phyloP scores from a whole-genome alignment of 345 rosid species.

The Pelargonium nanum region DNA sequence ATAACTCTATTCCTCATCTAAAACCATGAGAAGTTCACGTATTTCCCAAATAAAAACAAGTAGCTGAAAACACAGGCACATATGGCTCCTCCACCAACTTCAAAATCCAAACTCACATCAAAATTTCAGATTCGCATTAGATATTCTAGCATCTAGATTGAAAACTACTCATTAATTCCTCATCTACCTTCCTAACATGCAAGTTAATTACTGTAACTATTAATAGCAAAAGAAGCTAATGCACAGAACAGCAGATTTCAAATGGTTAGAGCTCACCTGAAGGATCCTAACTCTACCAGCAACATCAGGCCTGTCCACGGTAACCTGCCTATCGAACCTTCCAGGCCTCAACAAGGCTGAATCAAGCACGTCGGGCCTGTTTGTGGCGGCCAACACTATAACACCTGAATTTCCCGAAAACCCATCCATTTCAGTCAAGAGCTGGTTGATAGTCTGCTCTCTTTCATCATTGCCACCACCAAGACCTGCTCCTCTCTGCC shows the following conservation, averaged over 20 bases:
- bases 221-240: background rate
- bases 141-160: background rate
- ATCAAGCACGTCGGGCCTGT: slow-evolving; percentile 22
- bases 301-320: slow-evolving; percentile 23
- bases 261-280: slow-evolving; percentile 6
- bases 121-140: too few relatives aligned
- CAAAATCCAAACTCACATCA: background rate
- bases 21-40: background rate
- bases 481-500: slow-evolving; percentile 25
- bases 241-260: background rate
- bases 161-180: background rate
- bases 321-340: slow-evolving; percentile 28
- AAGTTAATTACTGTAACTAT: too few relatives aligned
- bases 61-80: background rate
- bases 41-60: background rate
- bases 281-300: slow-evolving; percentile 23
- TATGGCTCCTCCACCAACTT: background rate
- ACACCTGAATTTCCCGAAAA: slow-evolving; percentile 29
- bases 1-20: too few relatives aligned
- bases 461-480: slow-evolving; percentile 25
- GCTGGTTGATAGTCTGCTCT: slow-evolving; percentile 30
- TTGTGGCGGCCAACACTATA: slow-evolving; percentile 17
- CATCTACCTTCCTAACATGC: too few relatives aligned
- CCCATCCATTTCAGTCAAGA: slow-evolving; percentile 37
- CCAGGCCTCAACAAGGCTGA: slow-evolving; percentile 33